Conservation (phyloP, 805 yeast species). For the Zygoascus flipseniorum region DNA sequence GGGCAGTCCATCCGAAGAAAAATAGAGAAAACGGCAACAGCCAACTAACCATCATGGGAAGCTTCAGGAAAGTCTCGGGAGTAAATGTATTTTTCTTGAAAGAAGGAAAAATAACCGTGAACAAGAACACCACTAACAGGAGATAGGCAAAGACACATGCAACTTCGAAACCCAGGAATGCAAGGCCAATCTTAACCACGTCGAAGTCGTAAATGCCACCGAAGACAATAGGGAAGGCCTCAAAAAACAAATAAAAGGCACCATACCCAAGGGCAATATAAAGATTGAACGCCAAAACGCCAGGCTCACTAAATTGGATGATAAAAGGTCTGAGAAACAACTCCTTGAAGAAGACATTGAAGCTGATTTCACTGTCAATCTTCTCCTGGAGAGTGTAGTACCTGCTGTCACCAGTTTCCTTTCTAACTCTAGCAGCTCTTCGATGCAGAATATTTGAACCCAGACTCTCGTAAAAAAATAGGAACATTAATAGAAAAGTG, state of each 20-base stretch:
- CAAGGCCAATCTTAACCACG: slow-evolving; percentile 37
- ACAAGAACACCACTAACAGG: slow-evolving; percentile 1
- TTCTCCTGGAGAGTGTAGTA: slow-evolving; percentile 4
- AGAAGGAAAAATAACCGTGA: not conserved
- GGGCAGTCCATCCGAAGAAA: slow-evolving; percentile 47
- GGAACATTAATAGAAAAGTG: slow-evolving; percentile 24
- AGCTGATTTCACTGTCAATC: not conserved
- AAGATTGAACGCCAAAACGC: slow-evolving; percentile 43
- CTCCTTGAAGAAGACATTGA: slow-evolving; percentile 5
- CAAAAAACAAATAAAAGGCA: slow-evolving; percentile 47
- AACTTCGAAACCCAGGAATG: slow-evolving; percentile 40
- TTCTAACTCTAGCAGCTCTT: slow-evolving; percentile 28
- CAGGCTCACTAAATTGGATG: slow-evolving; percentile 45
- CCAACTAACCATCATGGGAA: slow-evolving; percentile 13
- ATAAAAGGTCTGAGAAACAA: slow-evolving; percentile 33
- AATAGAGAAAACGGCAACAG: slow-evolving; percentile 38
- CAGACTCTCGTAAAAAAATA: slow-evolving; percentile 4
- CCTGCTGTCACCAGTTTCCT: slow-evolving; percentile 37
- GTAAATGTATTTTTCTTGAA: not conserved
- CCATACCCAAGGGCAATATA: slow-evolving; percentile 48
- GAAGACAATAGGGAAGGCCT: slow-evolving; percentile 53
- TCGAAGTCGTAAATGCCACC: slow-evolving; percentile 38
- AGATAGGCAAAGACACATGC: slow-evolving; percentile 37
- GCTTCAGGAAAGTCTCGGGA: slow-evolving; percentile 12
- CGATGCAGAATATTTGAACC: slow-evolving; percentile 6